These are phyloP conservation scores for Dactylellina drechsleri DNA, from an alignment of 2,329 filamentous ascomycete species.

Conservation along the genomic window DNA sequence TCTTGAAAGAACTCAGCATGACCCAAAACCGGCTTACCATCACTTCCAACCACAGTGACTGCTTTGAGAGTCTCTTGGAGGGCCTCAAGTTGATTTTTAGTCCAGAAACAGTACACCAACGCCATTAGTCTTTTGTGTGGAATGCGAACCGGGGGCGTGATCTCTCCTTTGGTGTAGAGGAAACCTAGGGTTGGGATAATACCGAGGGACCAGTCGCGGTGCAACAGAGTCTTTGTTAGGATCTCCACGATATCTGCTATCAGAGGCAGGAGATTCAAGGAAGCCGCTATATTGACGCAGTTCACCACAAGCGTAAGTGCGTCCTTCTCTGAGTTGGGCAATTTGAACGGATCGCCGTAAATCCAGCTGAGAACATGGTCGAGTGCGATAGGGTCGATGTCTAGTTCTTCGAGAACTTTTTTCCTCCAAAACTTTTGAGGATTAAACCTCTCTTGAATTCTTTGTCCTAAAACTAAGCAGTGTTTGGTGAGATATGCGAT, in stretches of 20 bases:
- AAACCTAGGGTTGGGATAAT: too few species aligned
- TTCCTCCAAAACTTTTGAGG: too few species aligned
- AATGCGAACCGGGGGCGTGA: too few species aligned
- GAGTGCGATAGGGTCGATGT: constrained; percentile 15
- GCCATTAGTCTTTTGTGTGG: too few species aligned
- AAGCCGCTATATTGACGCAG: background rate
- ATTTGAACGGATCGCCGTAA: constrained; percentile 25
- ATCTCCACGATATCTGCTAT: too few species aligned
- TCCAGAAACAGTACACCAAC: too few species aligned
- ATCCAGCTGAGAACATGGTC: constrained; percentile 30
- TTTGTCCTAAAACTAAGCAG: background rate
- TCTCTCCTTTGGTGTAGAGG: too few species aligned
- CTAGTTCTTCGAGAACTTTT: background rate
- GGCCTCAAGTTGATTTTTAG: too few species aligned
- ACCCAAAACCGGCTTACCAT: background rate
- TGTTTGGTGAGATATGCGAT: too few species aligned
- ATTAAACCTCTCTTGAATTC: background rate
- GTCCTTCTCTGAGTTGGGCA: background rate
- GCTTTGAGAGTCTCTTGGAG: background rate
- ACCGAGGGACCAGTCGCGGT: too few species aligned
- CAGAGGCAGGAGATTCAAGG: too few species aligned
- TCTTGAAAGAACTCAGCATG: constrained; percentile 10
- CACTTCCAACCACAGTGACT: background rate
- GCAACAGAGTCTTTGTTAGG: too few species aligned
- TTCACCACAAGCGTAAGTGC: background rate